phyloP scores from a whole-genome alignment of 768 basidiomycete genomes.

The Boletus sp. region DNA sequence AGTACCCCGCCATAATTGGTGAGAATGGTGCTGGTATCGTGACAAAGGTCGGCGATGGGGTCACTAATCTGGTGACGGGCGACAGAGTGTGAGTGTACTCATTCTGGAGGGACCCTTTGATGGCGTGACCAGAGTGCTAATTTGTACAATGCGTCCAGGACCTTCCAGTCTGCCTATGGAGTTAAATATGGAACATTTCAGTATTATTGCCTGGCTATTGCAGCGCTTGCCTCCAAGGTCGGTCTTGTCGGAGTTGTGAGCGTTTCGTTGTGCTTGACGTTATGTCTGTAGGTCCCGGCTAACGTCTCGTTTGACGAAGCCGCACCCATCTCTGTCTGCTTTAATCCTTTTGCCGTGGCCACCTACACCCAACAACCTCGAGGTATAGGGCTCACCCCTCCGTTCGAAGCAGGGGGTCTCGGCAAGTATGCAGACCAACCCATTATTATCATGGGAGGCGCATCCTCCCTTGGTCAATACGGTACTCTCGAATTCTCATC shows the following conservation, averaged over 20 bases:
- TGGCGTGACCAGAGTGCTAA: background rate
- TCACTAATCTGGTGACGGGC: constrained; percentile 31
- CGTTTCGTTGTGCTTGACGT: background rate
- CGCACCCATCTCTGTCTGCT: constrained; percentile 31
- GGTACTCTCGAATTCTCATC: constrained; percentile 16
- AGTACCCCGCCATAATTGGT: constrained; percentile 38
- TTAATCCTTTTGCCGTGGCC: constrained; percentile 33
- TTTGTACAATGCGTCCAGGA: background rate
- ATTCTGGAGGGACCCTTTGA: background rate
- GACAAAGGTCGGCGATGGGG: constrained; percentile 35
- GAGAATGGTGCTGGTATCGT: constrained; percentile 37
- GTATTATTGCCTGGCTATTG: constrained; percentile 20
- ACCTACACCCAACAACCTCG: constrained; percentile 29
- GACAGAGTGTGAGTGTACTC: constrained; percentile 33
- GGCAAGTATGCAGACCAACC: constrained; percentile 33
- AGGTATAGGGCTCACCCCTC: constrained; percentile 25
- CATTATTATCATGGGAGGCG: constrained; percentile 35
- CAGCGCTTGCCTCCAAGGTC: constrained; percentile 21
- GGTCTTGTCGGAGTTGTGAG: background rate
- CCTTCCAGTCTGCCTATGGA: constrained; percentile 3
- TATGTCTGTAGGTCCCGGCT: constrained; percentile 26
- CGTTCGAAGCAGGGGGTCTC: constrained; percentile 26
- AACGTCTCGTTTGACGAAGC: constrained; percentile 36
- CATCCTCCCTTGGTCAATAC: constrained; percentile 38
- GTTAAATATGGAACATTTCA: constrained; percentile 18